Evolutionary conservation across 805 yeast species (phyloP).

Genomic region (Pichia pseudocactophila): DNA sequence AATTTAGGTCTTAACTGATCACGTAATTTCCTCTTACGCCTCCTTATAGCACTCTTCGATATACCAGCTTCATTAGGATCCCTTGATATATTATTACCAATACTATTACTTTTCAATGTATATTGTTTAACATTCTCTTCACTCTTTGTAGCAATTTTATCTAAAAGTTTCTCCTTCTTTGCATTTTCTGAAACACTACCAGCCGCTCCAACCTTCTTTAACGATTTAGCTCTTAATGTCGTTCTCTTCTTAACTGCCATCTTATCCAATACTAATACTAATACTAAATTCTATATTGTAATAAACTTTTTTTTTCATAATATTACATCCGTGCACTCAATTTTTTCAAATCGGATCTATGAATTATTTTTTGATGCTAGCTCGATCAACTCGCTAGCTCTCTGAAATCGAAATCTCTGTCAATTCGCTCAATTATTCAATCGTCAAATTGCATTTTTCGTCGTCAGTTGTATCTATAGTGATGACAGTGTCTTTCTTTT

Average conservation of each 20-base stretch:
- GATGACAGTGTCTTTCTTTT: no score
- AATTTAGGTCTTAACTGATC: constrained; percentile 61
- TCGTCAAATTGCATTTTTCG: neutral
- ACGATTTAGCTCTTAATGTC: constrained; percentile 34
- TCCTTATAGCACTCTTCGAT: constrained; percentile 57
- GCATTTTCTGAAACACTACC: constrained; percentile 12
- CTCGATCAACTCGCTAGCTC: no score
- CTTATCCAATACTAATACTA: no score
- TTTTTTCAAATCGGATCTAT: no score
- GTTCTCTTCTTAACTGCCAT: constrained; percentile 40
- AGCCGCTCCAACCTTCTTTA: constrained; percentile 18
- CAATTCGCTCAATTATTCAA: neutral
- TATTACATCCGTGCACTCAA: neutral
- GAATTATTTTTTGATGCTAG: no score
- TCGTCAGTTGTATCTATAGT: neutral
- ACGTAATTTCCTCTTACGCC: constrained; percentile 52
- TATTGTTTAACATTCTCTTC: neutral
- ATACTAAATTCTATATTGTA: no score
- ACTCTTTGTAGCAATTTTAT: constrained; percentile 15
- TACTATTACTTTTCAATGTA: constrained; percentile 3
- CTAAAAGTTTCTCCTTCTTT: constrained; percentile 13
- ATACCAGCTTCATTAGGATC: constrained; percentile 35
- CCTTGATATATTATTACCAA: constrained; percentile 3
- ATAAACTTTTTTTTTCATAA: no score
- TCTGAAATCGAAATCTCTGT: neutral